Conservation (phyloP, 352 stramenopile genomes). For the Phytophthora lateralis region DNA sequence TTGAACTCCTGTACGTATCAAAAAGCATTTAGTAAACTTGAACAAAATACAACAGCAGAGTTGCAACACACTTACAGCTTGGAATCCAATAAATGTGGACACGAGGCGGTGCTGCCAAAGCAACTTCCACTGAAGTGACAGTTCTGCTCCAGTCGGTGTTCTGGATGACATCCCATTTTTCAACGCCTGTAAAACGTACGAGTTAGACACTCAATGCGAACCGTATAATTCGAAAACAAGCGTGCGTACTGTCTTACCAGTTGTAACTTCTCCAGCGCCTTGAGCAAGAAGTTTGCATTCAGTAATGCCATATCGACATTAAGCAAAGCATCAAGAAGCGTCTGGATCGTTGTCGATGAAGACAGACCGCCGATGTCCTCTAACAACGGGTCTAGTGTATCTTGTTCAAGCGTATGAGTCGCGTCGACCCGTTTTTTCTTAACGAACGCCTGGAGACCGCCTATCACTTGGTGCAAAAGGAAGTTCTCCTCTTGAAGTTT, state of each 20-base stretch:
- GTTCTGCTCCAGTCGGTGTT: slow-evolving; percentile 58
- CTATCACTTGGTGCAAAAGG: slow-evolving; percentile 79
- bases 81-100: slow-evolving; percentile 63
- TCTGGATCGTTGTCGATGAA: slow-evolving; percentile 69
- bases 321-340: slow-evolving; percentile 74
- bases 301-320: slow-evolving; percentile 64
- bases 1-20: slow-evolving; percentile 37
- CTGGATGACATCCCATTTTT: slow-evolving; percentile 63
- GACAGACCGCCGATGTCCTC: slow-evolving; percentile 70
- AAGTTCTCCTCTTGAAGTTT: slow-evolving; percentile 90
- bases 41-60: neutral
- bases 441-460: slow-evolving; percentile 68
- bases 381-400: slow-evolving; percentile 55
- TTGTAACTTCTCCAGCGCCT: slow-evolving; percentile 66
- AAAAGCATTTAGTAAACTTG: slow-evolving; percentile 16
- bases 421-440: slow-evolving; percentile 61
- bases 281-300: slow-evolving; percentile 62
- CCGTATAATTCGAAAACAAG: neutral
- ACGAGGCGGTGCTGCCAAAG: slow-evolving; percentile 72
- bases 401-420: slow-evolving; percentile 51
- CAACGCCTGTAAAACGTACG: slow-evolving; percentile 41
- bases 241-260: slow-evolving; percentile 37
- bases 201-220: slow-evolving; percentile 12
- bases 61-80: slow-evolving; percentile 44
- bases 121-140: slow-evolving; percentile 69